Evolutionary conservation across 495 filamentous ascomycete species (phyloP).

Genomic region (Sabuloglossum arenarium): DNA sequence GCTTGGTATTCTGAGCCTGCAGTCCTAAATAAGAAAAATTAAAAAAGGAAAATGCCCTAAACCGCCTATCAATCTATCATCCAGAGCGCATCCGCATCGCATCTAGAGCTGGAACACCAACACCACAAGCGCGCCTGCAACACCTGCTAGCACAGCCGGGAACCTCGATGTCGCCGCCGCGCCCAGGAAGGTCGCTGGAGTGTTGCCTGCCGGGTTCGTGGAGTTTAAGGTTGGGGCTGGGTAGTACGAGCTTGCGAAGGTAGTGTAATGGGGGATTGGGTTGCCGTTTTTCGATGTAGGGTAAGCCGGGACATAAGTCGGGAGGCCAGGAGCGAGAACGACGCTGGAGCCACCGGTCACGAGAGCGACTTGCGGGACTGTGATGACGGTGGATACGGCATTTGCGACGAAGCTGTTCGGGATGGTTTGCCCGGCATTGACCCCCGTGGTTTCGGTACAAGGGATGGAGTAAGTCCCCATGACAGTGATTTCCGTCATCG

Average conservation of each 20-base stretch:
- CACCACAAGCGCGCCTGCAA: not conserved
- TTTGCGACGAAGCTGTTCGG: not conserved
- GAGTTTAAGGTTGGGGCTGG: too few relatives aligned
- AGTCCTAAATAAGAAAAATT: not conserved
- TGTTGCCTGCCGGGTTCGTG: too few relatives aligned
- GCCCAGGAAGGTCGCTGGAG: not conserved
- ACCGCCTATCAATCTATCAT: too few relatives aligned
- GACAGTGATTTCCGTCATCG: conserved; percentile 3
- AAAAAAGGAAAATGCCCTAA: not conserved
- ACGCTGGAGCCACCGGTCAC: conserved; percentile 1
- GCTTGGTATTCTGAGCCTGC: too few relatives aligned
- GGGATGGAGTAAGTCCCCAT: not conserved
- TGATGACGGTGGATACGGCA: not conserved
- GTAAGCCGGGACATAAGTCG: not conserved
- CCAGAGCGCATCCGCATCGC: too few relatives aligned
- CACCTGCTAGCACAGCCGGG: not conserved
- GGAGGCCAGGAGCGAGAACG: conserved; percentile 1
- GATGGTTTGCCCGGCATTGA: not conserved
- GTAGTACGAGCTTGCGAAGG: too few relatives aligned
- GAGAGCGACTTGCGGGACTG: conserved; percentile 4
- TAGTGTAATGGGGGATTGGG: too few relatives aligned
- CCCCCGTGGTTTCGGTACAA: not conserved
- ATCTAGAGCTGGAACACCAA: not conserved
- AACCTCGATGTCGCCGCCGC: not conserved
- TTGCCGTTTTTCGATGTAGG: too few relatives aligned